Base-by-base conservation (phyloP, 345 rosid species). In the Noccaea bulbosa region DNA sequence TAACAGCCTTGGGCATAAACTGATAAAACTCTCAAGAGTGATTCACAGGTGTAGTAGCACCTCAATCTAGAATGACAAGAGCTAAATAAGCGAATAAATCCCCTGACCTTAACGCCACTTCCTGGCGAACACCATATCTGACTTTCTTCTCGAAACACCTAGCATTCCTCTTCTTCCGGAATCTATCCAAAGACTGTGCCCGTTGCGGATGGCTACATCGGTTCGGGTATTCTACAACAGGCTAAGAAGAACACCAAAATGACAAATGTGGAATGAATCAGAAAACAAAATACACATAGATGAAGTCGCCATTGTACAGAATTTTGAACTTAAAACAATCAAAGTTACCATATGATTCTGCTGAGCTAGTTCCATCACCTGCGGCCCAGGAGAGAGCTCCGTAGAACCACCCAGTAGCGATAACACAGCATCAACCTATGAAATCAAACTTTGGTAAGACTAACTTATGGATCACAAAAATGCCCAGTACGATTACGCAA, bases 111-210 rank as follows among this genome's bases (percentile, higher is more conserved):
- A 86, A 88, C 4, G 97, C 98, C 41, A 93, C 98, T 82, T 93
- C 98, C 79, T 91, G 97, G 58, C 98, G 97, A 69, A 93, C 98
- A 66, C 86, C 75, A 65, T 93, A 93, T 83, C 98, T 71, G 37
- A 93, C 94, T 89, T 93, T 93, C 91, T 88, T 93, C 58, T 88
- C 93, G 75, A 86, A 91, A 80, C 93, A 87, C 12, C 98, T 83
- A 73, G 92, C 92, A 82, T 85, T 90, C 63, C 96, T 88, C 88
- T 93, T 93, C 85, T 90, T 90, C 39, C 97, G 83, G 56, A 93
- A 93, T 81, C 98, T 87, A 76, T 77, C 79, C 76, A 93, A 79
- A 0, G 97, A 93, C 41, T 96, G 96, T 14, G 82, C 97, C 74
- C 97, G 83, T 54, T 93, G 97, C 7, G 96, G 96, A 76, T 84